Conservation (phyloP, 108 stramenopile species). For the Nannochloropsis granulata region DNA sequence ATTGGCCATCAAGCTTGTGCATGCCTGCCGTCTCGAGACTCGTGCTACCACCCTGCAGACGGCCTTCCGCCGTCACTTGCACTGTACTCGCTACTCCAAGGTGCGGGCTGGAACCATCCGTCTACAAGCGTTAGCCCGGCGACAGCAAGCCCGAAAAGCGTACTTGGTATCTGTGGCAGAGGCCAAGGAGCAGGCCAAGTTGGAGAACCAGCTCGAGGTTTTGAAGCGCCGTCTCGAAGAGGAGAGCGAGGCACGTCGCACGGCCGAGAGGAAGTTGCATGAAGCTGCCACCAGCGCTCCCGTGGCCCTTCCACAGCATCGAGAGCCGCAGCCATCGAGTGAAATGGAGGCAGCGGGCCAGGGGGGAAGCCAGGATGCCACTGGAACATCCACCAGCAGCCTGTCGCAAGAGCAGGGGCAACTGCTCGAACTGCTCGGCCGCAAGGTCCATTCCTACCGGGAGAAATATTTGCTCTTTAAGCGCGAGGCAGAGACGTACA, state of each 20-base stretch:
- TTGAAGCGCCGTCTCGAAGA: constrained; percentile 15
- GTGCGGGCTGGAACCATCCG: background rate
- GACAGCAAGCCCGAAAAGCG: background rate
- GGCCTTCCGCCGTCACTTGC: background rate
- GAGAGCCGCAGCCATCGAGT: background rate
- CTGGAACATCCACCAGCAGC: background rate
- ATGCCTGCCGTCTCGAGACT: background rate
- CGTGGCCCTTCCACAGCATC: too few relatives aligned
- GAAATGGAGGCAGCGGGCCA: background rate
- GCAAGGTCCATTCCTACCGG: background rate
- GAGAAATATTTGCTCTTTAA: background rate
- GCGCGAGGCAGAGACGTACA: background rate
- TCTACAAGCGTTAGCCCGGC: constrained; percentile 8
- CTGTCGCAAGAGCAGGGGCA: background rate
- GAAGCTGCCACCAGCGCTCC: background rate
- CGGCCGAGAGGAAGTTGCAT: constrained; percentile 3
- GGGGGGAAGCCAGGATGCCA: background rate
- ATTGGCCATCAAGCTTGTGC: background rate
- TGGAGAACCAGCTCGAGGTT: constrained; percentile 25
- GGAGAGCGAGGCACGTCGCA: constrained; percentile 7
- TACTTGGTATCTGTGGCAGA: constrained; percentile 5
- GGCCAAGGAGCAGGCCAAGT: constrained; percentile 27
- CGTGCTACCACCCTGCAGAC: background rate
- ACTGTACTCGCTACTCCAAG: background rate
- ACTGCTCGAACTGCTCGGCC: background rate